Percentiles rank a stretch among this genome's conserved stretches.
These are phyloP conservation scores for Podospora tetraspora DNA, from an alignment of 495 filamentous ascomycete genomes.

Conservation along the genomic window DNA sequence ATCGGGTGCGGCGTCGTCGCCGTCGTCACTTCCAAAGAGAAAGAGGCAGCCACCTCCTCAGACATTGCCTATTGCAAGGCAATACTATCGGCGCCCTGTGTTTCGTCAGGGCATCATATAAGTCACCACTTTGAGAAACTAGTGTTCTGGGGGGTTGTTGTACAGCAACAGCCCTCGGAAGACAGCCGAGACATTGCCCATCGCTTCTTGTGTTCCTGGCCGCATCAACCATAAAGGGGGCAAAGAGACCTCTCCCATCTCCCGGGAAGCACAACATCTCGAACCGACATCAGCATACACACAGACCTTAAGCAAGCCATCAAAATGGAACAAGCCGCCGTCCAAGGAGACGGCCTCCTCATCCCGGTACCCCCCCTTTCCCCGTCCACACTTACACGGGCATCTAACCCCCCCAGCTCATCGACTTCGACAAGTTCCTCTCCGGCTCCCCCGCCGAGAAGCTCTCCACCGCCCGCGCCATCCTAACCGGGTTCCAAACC, in stretches of 20 bases:
- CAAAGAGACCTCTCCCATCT: neutral
- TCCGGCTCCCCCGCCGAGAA: conserved; percentile 57
- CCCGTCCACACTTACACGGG: neutral
- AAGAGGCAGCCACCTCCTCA: neutral
- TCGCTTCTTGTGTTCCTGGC: neutral
- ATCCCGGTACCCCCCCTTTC: conserved; percentile 54
- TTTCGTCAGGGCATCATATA: neutral
- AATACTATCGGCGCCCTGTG: neutral
- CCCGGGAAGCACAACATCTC: neutral
- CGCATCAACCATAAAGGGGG: neutral
- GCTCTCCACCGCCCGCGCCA: conserved; percentile 58
- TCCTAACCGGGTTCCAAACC: conserved; percentile 74
- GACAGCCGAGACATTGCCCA: neutral
- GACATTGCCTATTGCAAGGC: neutral
- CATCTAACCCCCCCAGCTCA: conserved; percentile 53
- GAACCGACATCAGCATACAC: neutral
- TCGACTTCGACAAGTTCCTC: conserved; percentile 78
- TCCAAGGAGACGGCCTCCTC: conserved; percentile 59
- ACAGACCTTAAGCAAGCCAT: neutral
- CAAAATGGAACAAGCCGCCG: conserved; percentile 50
- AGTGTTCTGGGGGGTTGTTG: neutral
- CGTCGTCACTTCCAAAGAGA: neutral
- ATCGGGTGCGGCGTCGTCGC: neutral
- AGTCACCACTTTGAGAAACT: neutral
- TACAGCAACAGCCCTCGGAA: neutral